phyloP scores from a whole-genome alignment of 148 eudicot species.

The Agrostemma githago region DNA sequence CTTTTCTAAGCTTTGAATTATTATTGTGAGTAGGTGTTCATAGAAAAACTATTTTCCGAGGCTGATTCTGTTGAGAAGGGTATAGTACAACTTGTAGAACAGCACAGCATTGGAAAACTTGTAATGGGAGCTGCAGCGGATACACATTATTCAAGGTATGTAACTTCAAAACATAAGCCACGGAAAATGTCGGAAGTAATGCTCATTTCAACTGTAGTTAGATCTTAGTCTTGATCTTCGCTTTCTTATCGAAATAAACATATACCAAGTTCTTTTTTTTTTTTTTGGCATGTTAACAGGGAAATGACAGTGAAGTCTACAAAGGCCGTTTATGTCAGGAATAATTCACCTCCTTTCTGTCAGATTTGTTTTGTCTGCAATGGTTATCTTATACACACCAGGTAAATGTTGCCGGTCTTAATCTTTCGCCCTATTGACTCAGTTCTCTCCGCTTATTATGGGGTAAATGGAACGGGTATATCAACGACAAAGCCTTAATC shows the following conservation, averaged over 20 bases:
- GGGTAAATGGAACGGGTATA: no score
- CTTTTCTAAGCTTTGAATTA: no score
- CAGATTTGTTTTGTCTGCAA: conserved; percentile 78
- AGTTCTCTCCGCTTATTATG: no score
- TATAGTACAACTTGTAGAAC: conserved; percentile 57
- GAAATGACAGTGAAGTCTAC: conserved; percentile 64
- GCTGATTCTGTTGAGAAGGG: conserved; percentile 65
- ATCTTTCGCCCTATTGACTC: background rate
- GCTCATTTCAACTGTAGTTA: background rate
- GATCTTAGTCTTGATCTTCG: background rate
- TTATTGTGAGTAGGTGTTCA: conserved; percentile 33
- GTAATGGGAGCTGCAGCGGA: conserved; percentile 90
- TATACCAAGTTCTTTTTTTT: background rate
- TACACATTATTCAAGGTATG: conserved; percentile 50
- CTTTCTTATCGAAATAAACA: background rate
- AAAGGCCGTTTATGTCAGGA: conserved; percentile 64
- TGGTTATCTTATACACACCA: conserved; percentile 56
- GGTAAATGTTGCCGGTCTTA: conserved; percentile 28
- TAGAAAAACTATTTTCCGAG: conserved; percentile 44
- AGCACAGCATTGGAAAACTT: conserved; percentile 54
- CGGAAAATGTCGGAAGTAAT: no score
- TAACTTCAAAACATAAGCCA: background rate
- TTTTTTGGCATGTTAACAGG: no score
- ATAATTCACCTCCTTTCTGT: conserved; percentile 64
- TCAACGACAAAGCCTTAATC: no score